These are phyloP conservation scores for Coffea canephora DNA, from an alignment of 257 asterid genomes.

Conservation along the genomic window DNA sequence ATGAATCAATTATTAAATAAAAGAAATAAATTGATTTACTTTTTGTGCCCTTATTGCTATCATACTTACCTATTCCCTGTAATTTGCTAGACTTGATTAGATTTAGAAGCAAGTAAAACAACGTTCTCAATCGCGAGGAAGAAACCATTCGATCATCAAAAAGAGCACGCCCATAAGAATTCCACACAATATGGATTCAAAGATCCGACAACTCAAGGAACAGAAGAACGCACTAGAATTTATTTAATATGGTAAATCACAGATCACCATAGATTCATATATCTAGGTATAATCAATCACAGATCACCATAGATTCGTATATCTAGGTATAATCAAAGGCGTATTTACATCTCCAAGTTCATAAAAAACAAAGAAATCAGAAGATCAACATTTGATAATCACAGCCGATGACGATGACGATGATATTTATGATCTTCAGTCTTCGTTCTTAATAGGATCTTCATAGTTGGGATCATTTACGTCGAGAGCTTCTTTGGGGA, in stretches of 20 bases:
- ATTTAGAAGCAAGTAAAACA: too few species aligned
- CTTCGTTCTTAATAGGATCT: conserved; percentile 27
- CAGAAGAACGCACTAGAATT: not conserved
- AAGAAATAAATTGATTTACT: too few species aligned
- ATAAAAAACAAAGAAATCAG: too few species aligned
- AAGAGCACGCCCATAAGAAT: too few species aligned
- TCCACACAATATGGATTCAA: not conserved
- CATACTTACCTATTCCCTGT: too few species aligned
- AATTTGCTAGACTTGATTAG: too few species aligned
- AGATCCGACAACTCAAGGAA: not conserved
- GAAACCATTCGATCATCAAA: too few species aligned
- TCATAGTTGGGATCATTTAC: conserved; percentile 59
- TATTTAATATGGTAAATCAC: not conserved
- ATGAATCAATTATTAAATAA: too few species aligned
- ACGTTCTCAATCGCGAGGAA: too few species aligned
- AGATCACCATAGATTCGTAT: conserved; percentile 4
- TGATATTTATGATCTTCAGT: not conserved
- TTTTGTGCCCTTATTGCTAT: too few species aligned
- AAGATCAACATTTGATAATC: not conserved
- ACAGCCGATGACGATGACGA: not conserved
- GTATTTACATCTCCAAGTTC: conserved; percentile 16
- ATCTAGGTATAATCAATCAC: not conserved
- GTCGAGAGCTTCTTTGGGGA: conserved; percentile 41
- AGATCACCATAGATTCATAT: conserved; percentile 6
- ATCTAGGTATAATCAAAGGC: not conserved